Base-by-base conservation (phyloP, 192 early-diverging fungal species). In the Mortierella antarctica region DNA sequence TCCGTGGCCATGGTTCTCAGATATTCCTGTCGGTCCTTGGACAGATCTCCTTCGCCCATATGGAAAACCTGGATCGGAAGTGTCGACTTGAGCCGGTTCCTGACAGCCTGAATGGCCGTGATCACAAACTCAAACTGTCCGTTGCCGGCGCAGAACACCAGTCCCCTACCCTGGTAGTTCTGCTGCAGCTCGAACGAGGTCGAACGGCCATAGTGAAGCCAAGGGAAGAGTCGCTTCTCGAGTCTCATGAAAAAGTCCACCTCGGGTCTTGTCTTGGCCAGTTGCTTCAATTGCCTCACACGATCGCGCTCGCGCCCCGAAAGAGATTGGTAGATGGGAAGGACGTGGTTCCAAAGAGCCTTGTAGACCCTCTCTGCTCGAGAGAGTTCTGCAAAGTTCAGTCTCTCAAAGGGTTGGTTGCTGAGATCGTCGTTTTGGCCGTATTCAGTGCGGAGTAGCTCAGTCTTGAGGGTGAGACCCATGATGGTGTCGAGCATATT, bases 21-120 rank as follows among this genome's bases (percentile, higher is more conserved):
- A 45, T 79, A 65, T 6, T 54, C 21, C 46, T 82, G 73, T 21
- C 86, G 65, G 6, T 67, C 65, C 9, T 15, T 23, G 4, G 78
- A 72, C 15, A 89, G 59, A 54, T 89, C 88, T 11, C 63, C 18
- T 4, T 87, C 82, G 12, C 86, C 87, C 54, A 85, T 83, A 62
- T 88, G 88, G 67, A 88, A 89, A 2, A 92, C 62, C 52, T 92
- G 88, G 51, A 93, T 91, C 4, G 92, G 92, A 14, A 93, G 77
- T 8, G 62, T 62, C 1, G 72, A 83, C 57, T 86, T 71, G 20
- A 83, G 58, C 12, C 83, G 54, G 31, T 69, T 74, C 46, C 84
- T 73, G 44, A 86, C 18, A 7, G 76, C 64, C 44, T 80, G 82
- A 18, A 86, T 86, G 6, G 82, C 63, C 2, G 84, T 81, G 1